Percentiles rank a stretch among this genome's conserved stretches.
Evolutionary conservation across 345 rosid genomes (phyloP).

Genomic region (Sapria himalayana): DNA sequence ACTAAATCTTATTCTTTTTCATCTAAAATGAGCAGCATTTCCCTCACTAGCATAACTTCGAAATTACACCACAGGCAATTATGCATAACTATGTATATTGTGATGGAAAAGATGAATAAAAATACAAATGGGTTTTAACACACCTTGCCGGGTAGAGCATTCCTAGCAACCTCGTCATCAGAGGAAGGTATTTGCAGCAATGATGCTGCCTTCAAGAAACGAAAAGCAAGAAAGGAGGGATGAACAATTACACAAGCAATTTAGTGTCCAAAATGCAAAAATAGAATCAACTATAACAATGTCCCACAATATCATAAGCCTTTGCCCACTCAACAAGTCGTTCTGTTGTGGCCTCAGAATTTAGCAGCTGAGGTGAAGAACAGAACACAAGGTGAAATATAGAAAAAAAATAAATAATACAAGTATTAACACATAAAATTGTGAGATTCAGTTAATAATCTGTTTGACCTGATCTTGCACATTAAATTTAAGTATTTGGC

Average conservation of each 20-base stretch:
- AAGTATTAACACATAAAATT: neutral
- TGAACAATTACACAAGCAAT: neutral
- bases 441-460: neutral
- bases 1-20: too few relatives aligned
- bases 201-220: conserved; percentile 39
- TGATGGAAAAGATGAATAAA: too few relatives aligned
- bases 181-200: conserved; percentile 71
- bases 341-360: conserved; percentile 50
- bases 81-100: too few relatives aligned
- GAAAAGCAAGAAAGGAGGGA: neutral
- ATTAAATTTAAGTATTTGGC: conserved; percentile 20
- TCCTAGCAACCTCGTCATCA: conserved; percentile 54
- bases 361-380: conserved; percentile 32
- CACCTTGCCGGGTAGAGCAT: conserved; percentile 62
- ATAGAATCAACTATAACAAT: too few relatives aligned
- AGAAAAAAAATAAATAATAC: neutral
- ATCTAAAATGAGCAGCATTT: too few relatives aligned
- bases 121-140: too few relatives aligned
- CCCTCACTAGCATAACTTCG: too few relatives aligned
- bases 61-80: too few relatives aligned
- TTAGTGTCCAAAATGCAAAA: too few relatives aligned
- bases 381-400: neutral
- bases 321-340: conserved; percentile 72
- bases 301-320: conserved; percentile 61
- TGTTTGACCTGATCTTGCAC: conserved; percentile 52